phyloP scores from a whole-genome alignment of 2,329 filamentous ascomycete genomes.

The Chalara sp. region DNA sequence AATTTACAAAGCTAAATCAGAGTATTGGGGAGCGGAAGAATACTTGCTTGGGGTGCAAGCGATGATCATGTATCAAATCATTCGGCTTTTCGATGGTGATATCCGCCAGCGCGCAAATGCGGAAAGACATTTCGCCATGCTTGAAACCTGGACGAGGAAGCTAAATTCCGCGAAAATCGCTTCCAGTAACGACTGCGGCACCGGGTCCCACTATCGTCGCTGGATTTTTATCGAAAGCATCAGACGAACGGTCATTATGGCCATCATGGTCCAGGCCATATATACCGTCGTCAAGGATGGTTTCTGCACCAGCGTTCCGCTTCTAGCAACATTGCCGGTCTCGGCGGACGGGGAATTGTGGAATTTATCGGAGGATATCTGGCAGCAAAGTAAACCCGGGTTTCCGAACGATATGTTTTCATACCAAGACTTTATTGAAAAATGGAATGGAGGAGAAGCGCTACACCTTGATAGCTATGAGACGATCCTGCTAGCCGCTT shows the following conservation, averaged over 20 bases:
- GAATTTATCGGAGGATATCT: neutral
- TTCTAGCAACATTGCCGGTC: constrained; percentile 9
- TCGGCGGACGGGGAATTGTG: constrained; percentile 2
- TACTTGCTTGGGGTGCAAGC: constrained; percentile 15
- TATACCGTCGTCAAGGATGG: constrained; percentile 11
- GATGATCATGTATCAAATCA: constrained; percentile 24
- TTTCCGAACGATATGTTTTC: neutral
- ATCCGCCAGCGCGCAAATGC: constrained; percentile 17
- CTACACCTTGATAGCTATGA: too few relatives aligned
- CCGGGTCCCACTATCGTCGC: constrained; percentile 1
- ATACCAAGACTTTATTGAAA: neutral
- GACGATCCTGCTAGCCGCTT: too few relatives aligned
- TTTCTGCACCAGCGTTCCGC: constrained; percentile 6
- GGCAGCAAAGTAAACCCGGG: neutral
- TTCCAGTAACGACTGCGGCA: neutral
- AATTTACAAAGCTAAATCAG: constrained; percentile 2
- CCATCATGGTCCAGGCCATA: constrained; percentile 12
- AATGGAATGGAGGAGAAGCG: neutral
- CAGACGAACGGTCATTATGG: constrained; percentile 21
- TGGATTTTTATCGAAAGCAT: constrained; percentile 30
- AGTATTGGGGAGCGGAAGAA: constrained; percentile 3
- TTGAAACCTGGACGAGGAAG: constrained; percentile 19
- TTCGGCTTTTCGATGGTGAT: constrained; percentile 24
- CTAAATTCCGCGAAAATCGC: constrained; percentile 1
- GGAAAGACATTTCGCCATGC: constrained; percentile 17